Evolutionary conservation across 164 flowering plant species (phyloP).

Genomic region (Taxillus chinensis): DNA sequence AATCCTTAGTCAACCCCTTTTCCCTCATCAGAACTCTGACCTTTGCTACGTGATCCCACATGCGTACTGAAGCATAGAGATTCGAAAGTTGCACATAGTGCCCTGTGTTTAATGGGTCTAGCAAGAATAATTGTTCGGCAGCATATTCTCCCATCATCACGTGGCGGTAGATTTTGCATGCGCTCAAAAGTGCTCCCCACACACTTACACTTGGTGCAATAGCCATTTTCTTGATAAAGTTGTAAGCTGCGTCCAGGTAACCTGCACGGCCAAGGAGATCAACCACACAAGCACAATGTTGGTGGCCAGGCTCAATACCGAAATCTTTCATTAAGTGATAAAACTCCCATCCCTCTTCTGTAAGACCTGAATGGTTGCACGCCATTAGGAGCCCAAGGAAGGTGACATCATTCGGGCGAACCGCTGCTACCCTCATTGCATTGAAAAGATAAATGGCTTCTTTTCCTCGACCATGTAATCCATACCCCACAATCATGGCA

Average conservation of each 20-base stretch:
- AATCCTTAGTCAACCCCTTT: slow-evolving; percentile 40
- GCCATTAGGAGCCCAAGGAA: slow-evolving; percentile 53
- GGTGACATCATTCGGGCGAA: slow-evolving; percentile 45
- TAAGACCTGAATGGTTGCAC: slow-evolving; percentile 53
- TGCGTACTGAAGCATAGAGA: slow-evolving; percentile 42
- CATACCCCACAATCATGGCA: slow-evolving; percentile 58
- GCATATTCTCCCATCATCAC: slow-evolving; percentile 44
- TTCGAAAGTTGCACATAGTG: slow-evolving; percentile 59
- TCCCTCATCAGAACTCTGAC: slow-evolving; percentile 34
- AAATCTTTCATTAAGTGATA: slow-evolving; percentile 40
- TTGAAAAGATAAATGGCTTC: slow-evolving; percentile 39
- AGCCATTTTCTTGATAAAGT: slow-evolving; percentile 38
- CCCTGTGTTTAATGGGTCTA: slow-evolving; percentile 44
- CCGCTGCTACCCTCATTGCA: slow-evolving; percentile 32
- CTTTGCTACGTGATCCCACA: slow-evolving; percentile 37
- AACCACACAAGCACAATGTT: slow-evolving; percentile 53
- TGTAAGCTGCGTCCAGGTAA: slow-evolving; percentile 29
- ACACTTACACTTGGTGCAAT: slow-evolving; percentile 35
- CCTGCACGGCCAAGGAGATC: slow-evolving; percentile 61
- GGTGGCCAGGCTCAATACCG: slow-evolving; percentile 33
- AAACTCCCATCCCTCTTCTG: slow-evolving; percentile 40
- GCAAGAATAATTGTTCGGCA: slow-evolving; percentile 34
- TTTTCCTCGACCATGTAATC: slow-evolving; percentile 40
- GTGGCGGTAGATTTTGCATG: slow-evolving; percentile 41
- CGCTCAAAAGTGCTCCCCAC: slow-evolving; percentile 58